phyloP scores from a whole-genome alignment of 2,329 filamentous ascomycete species.

The Cordyceps javanica region DNA sequence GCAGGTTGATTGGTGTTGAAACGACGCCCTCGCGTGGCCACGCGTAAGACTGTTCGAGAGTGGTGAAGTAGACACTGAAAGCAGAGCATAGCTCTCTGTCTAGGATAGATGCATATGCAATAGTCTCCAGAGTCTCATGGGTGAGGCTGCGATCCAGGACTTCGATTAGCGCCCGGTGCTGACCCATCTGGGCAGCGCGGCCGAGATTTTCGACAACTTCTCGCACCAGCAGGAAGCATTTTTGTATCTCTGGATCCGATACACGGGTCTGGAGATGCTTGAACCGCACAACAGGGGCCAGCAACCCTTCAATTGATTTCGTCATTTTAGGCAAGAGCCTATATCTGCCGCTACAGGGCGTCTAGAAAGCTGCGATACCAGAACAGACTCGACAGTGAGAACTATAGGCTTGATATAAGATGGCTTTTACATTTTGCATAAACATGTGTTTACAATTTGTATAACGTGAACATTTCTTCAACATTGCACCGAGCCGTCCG shows the following conservation, averaged over 20 bases:
- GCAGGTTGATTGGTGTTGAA: background rate
- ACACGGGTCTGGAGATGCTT: background rate
- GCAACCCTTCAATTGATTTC: background rate
- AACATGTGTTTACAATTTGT: too few species aligned
- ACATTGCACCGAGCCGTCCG: background rate
- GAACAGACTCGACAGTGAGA: background rate
- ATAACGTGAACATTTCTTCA: background rate
- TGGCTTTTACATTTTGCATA: too few species aligned
- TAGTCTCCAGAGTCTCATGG: background rate
- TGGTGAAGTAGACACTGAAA: slow-evolving; percentile 4
- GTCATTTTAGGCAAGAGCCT: slow-evolving; percentile 18
- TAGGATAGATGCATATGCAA: background rate
- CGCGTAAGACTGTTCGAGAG: background rate
- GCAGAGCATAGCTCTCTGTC: background rate
- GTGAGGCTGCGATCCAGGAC: background rate
- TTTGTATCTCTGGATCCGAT: background rate
- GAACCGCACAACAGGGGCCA: background rate
- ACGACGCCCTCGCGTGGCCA: background rate
- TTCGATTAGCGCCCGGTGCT: background rate
- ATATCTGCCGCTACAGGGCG: background rate
- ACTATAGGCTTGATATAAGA: too few species aligned
- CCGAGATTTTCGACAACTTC: background rate
- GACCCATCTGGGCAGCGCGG: background rate
- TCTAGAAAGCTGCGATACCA: background rate
- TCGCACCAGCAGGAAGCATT: background rate